Percentiles rank a stretch among this genome's conserved stretches.
Conservation (phyloP, 140 eudicot species). For the Flaveria floridana region DNA sequence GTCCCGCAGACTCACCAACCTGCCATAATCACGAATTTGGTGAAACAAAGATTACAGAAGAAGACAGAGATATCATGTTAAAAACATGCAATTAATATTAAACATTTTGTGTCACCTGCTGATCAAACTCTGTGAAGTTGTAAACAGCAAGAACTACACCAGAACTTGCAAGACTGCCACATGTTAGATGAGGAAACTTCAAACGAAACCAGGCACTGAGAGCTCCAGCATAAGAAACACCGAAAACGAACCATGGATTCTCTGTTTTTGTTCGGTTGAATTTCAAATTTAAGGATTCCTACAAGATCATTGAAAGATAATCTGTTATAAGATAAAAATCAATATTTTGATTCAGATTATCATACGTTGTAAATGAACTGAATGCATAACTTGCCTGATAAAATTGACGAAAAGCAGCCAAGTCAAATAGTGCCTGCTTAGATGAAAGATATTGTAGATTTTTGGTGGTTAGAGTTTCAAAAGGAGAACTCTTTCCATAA, state of each 20-base stretch:
- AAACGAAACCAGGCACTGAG: slow-evolving; percentile 97
- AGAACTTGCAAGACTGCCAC: slow-evolving; percentile 99
- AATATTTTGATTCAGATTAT: no score
- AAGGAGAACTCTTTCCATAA: slow-evolving; percentile 92
- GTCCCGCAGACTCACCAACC: slow-evolving; percentile 96
- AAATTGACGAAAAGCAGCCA: slow-evolving; percentile 86
- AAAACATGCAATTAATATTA: background rate
- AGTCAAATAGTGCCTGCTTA: slow-evolving; percentile 86
- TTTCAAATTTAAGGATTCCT: slow-evolving; percentile 71
- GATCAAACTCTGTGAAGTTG: slow-evolving; percentile 77
- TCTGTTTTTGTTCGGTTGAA: slow-evolving; percentile 57
- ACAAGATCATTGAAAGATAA: slow-evolving; percentile 18
- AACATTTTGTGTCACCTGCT: slow-evolving; percentile 54
- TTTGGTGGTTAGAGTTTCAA: slow-evolving; percentile 65
- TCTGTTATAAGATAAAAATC: no score
- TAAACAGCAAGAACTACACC: slow-evolving; percentile 87
- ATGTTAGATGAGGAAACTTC: slow-evolving; percentile 93
- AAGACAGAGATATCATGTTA: slow-evolving; percentile 3
- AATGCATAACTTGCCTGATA: slow-evolving; percentile 64
- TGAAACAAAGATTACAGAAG: background rate
- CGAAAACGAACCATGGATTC: slow-evolving; percentile 94
- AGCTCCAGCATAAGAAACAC: slow-evolving; percentile 93
- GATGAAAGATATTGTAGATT: slow-evolving; percentile 84
- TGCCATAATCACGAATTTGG: slow-evolving; percentile 31
- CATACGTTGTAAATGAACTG: background rate